Evolutionary conservation across 495 filamentous ascomycete species (phyloP), one percentile per base, ranked within the genome.

Genomic region (Aspergillus heteromorphus): DNA sequence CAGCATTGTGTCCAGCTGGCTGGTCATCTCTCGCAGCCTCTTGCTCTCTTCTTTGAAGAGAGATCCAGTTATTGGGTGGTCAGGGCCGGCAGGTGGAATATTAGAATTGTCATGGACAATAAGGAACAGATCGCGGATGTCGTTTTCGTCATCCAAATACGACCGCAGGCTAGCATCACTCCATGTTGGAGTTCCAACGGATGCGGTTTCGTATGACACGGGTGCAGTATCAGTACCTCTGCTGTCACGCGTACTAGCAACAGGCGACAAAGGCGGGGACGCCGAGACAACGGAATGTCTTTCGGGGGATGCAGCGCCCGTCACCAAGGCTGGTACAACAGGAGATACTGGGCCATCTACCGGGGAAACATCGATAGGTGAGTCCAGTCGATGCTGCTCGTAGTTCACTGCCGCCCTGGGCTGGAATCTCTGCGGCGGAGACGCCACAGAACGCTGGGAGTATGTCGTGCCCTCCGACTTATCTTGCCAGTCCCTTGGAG

Each of bases 71-170:
- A 96, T 78, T 0, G 92, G 91, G 73, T 97, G 91, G 43, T 95
- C 88, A 27, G 82, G 79, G 0, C 84, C 81, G 10, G 86, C 85
- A 27, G 89, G 87, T 48, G 82, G 79, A 29, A 91, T 83, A 53
- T 87, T 87, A 19, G 82, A 87, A 70, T 89, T 93, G 68, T 97
- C 91, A 64, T 95, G 88, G 23, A 98, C 90, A 43, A 98, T 86
- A 8, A 92, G 79, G 49, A 97, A 81, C 65, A 97, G 76, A 65
- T 98, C 93, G 40, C 88, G 83, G 59, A 98, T 88, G 55, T 96
- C 91, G n/a, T 81, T 86, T 40, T 87, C 87, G 61, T 93, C 91
- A 56, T 97, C 92, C 59, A 97, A 84, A 72, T 96, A 98, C 17
- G 88, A 85, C 43, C 89, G 82, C 31, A 98, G 78, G 59, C 81